phyloP scores from a whole-genome alignment of 768 basidiomycete genomes.

The Nidularia pulvinata region DNA sequence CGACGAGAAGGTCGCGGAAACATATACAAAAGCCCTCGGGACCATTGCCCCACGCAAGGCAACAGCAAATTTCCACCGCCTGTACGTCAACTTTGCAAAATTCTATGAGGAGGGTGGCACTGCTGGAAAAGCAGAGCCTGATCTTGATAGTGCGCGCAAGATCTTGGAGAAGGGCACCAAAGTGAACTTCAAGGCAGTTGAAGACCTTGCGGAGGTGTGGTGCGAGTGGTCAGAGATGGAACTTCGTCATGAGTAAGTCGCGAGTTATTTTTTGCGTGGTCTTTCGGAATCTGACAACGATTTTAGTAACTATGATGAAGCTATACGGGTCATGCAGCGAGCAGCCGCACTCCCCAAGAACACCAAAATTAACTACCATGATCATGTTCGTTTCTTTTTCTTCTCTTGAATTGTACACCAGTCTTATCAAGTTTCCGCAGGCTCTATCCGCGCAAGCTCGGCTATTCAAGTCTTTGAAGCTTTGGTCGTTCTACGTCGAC shows the following conservation, averaged over 20 bases:
- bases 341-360: slow-evolving; percentile 91
- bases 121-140: slow-evolving; percentile 74
- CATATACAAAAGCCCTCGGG: slow-evolving; percentile 87
- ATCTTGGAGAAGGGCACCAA: slow-evolving; percentile 92
- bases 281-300: not conserved
- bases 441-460: slow-evolving; percentile 83
- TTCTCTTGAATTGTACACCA: not conserved
- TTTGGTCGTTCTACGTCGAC: slow-evolving; percentile 99
- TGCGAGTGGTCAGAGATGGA: slow-evolving; percentile 99
- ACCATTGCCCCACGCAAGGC: slow-evolving; percentile 89
- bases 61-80: slow-evolving; percentile 84
- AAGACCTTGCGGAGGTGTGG: slow-evolving; percentile 98
- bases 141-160: slow-evolving; percentile 86
- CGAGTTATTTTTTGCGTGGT: not conserved
- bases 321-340: slow-evolving; percentile 95
- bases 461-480: slow-evolving; percentile 95
- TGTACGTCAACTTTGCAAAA: slow-evolving; percentile 95
- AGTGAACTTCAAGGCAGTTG: slow-evolving; percentile 92
- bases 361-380: slow-evolving; percentile 89
- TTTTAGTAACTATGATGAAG: slow-evolving; percentile 94
- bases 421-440: slow-evolving; percentile 31
- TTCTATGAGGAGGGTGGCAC: slow-evolving; percentile 97
- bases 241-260: slow-evolving; percentile 85
- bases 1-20: slow-evolving; percentile 94
- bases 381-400: slow-evolving; percentile 63